phyloP scores from a whole-genome alignment of 2,329 filamentous ascomycete species.

The Hymenoscyphus linearis region DNA sequence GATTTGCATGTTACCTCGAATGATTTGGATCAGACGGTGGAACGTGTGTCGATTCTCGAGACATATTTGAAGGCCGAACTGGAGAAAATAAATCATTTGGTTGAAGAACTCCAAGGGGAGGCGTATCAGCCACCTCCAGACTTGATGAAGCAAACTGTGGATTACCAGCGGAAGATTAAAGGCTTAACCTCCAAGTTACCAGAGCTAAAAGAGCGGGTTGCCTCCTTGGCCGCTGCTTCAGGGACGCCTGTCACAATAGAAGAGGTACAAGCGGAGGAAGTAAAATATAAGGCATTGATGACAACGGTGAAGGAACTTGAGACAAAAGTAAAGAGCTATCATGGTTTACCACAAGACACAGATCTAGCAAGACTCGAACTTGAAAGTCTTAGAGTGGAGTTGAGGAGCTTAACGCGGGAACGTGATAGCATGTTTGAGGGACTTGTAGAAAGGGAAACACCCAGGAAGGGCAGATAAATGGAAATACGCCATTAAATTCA shows the following conservation, averaged over 20 bases:
- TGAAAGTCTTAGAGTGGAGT: slow-evolving; percentile 58
- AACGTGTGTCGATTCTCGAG: slow-evolving; percentile 51
- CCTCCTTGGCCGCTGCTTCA: slow-evolving; percentile 32
- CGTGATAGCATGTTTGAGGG: slow-evolving; percentile 73
- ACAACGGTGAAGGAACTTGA: slow-evolving; percentile 56
- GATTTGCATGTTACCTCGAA: slow-evolving; percentile 49
- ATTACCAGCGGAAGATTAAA: slow-evolving; percentile 67
- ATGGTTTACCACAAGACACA: slow-evolving; percentile 66
- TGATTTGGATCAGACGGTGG: slow-evolving; percentile 50
- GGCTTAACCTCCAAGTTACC: slow-evolving; percentile 59
- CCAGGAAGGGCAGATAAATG: slow-evolving; percentile 35
- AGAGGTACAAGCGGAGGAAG: slow-evolving; percentile 53
- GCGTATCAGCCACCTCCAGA: slow-evolving; percentile 50
- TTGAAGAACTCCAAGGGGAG: slow-evolving; percentile 39
- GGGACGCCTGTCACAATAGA: slow-evolving; percentile 43
- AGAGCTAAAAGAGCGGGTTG: slow-evolving; percentile 56
- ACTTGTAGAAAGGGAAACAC: slow-evolving; percentile 58
- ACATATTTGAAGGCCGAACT: slow-evolving; percentile 50
- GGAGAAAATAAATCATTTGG: slow-evolving; percentile 35
- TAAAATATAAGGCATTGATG: slow-evolving; percentile 52
- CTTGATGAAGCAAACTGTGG: slow-evolving; percentile 65
- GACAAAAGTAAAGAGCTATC: slow-evolving; percentile 58
- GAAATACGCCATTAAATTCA: slow-evolving; percentile 9
- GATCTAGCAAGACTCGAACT: slow-evolving; percentile 66
- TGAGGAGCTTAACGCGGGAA: slow-evolving; percentile 54